phyloP scores from a whole-genome alignment of 2,329 filamentous ascomycete genomes.

The Trichoderma sp. region DNA sequence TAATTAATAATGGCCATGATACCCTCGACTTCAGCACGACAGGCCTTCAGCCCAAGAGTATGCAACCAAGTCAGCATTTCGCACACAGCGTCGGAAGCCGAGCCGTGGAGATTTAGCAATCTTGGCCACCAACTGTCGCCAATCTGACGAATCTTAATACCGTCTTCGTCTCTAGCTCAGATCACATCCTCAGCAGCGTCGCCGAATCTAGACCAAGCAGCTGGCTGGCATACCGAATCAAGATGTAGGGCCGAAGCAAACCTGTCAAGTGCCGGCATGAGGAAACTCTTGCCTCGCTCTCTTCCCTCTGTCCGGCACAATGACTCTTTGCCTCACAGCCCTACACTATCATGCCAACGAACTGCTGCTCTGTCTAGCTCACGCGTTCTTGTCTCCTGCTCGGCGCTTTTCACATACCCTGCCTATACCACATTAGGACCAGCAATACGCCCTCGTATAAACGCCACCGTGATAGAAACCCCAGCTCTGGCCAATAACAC shows the following conservation, averaged over 20 bases:
- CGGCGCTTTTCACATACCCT: neutral
- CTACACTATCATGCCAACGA: neutral
- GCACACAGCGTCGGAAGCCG: neutral
- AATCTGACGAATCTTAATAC: neutral
- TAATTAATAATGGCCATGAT: neutral
- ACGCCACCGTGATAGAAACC: conserved; percentile 2
- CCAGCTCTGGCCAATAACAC: neutral
- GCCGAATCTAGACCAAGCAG: neutral
- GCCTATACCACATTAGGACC: neutral
- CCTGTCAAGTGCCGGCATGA: neutral
- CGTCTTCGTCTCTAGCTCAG: neutral
- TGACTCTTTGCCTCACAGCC: neutral
- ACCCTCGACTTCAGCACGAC: neutral
- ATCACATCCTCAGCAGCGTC: neutral
- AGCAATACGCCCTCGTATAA: neutral
- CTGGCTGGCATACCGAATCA: neutral
- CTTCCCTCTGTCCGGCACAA: neutral
- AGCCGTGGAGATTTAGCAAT: neutral
- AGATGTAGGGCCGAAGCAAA: neutral
- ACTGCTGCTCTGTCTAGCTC: neutral
- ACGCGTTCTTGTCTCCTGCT: neutral
- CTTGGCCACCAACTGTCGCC: neutral
- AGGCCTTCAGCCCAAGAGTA: neutral
- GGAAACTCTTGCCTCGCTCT: neutral
- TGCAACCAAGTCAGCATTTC: neutral